phyloP scores from a whole-genome alignment of 805 yeast genomes.

The Zygoascus bituminiphila region DNA sequence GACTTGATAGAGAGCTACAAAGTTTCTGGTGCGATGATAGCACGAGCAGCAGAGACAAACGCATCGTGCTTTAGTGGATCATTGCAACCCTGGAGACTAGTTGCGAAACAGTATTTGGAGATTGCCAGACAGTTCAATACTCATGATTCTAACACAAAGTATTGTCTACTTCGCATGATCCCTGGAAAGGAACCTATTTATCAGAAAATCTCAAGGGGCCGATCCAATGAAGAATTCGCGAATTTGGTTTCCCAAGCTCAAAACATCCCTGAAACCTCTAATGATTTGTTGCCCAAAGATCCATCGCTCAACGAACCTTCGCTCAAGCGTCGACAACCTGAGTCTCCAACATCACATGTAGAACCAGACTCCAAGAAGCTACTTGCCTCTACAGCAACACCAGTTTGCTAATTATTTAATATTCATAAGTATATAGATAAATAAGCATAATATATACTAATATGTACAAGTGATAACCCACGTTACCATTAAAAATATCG shows the following conservation, averaged over 20 bases:
- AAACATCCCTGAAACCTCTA: too few species aligned
- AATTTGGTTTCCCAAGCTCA: not conserved
- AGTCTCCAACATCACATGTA: not conserved
- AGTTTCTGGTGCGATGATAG: slow-evolving; percentile 83
- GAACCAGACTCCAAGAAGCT: not conserved
- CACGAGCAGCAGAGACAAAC: slow-evolving; percentile 80
- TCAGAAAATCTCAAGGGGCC: slow-evolving; percentile 47
- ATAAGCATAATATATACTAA: not conserved
- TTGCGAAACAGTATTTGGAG: slow-evolving; percentile 47
- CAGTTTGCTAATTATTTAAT: not conserved
- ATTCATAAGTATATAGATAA: not conserved
- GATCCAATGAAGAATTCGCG: slow-evolving; percentile 29
- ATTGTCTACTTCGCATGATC: slow-evolving; percentile 64
- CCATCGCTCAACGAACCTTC: not conserved
- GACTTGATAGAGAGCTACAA: slow-evolving; percentile 46
- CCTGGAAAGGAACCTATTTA: slow-evolving; percentile 67
- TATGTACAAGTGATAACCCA: not conserved
- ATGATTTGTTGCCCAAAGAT: too few species aligned
- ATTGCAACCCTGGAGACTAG: slow-evolving; percentile 46
- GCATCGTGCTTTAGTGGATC: slow-evolving; percentile 56
- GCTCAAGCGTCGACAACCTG: not conserved
- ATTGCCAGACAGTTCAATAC: slow-evolving; percentile 52
- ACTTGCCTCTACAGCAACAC: not conserved
- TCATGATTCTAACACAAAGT: slow-evolving; percentile 68
- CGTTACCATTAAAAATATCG: not conserved